Base-by-base conservation (phyloP, 2,329 filamentous ascomycete species). In the Aspergillus pseudoviridinutans region DNA sequence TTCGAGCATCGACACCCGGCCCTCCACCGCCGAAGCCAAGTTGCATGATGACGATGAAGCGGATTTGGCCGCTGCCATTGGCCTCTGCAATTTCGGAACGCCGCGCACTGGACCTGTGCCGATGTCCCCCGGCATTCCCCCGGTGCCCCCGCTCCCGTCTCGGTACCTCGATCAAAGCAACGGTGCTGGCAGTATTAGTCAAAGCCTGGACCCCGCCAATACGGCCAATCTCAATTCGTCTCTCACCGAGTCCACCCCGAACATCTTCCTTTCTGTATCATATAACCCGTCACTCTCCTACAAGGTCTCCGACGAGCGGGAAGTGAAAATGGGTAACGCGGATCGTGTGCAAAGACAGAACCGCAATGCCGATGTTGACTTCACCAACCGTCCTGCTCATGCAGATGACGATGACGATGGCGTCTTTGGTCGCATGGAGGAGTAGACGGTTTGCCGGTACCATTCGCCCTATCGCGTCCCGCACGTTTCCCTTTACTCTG, bases 341-440 rank as follows among this genome's bases (percentile, higher is more conserved):
- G 73, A 79, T 49, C 68, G 67, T 44, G 64, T 70, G 58, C 67
- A 65, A 29, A 68, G 73, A 53, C 70, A 75, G 55, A 67, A 63
- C 49, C 70, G 68, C 58, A 73, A 73, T 49, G 70, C 70, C 24
- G 70, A 73, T 49, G 70, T 73, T 49, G 70, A 73, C 61, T 73
- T 72, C 59, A 64, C 68, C 41, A 70, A 63, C 61, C 69, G 70
- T 44, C 60, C 68, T 17, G 84, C 84, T 52, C 84, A 88, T 61
- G 88, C 87, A 73, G 90, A 95, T 66, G 92, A 96, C 66, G 92
- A 96, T 61, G 93, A 97, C 64, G 92, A 97, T 64, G 92, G 92
- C 70, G 89, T 97, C 68, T 99, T 99, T 79, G 92, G 92, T 57
- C 86, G 86, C 65, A 97, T 97, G 93, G 94, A 99, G 77, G 91